Percentiles rank a stretch among this genome's conserved stretches.
phyloP scores from a whole-genome alignment of 2,329 filamentous ascomycete genomes.

The Aspergillus cejpii region DNA sequence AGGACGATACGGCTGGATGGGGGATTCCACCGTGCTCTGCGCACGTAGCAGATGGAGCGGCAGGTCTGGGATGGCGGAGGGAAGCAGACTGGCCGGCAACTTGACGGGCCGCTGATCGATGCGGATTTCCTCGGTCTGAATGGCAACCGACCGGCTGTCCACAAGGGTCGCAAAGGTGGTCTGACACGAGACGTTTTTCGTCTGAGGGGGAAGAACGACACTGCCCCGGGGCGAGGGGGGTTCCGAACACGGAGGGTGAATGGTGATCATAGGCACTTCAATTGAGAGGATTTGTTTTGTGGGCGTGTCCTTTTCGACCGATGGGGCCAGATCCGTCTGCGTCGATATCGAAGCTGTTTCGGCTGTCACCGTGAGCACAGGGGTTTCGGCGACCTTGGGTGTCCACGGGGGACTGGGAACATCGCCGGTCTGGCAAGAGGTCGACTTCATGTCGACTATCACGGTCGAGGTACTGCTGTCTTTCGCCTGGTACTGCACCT shows the following conservation, averaged over 20 bases:
- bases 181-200: constrained; percentile 77
- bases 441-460: constrained; percentile 36
- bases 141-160: constrained; percentile 49
- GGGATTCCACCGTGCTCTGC: constrained; percentile 18
- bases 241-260: constrained; percentile 78
- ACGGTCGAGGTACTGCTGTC: constrained; percentile 29
- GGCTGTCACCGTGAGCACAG: constrained; percentile 7
- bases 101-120: constrained; percentile 70
- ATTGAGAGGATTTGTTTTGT: constrained; percentile 12
- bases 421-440: constrained; percentile 39
- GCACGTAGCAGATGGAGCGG: constrained; percentile 25
- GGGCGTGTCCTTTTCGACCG: constrained; percentile 10
- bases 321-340: constrained; percentile 30
- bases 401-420: constrained; percentile 33
- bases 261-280: constrained; percentile 78
- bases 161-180: constrained; percentile 51
- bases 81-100: constrained; percentile 70
- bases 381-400: constrained; percentile 25
- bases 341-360: constrained; percentile 27
- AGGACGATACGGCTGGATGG: constrained; percentile 30
- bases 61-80: constrained; percentile 62
- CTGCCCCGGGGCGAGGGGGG: constrained; percentile 71
- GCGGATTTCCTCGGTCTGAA: constrained; percentile 88
- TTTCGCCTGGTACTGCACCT: constrained; percentile 17
- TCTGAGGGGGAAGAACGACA: constrained; percentile 68